A percentile compares a stretch with the other conserved stretches of the same genome.
Evolutionary conservation across 352 stramenopile species (phyloP).

Genomic region (Globisporangium rhizosaccharum): DNA sequence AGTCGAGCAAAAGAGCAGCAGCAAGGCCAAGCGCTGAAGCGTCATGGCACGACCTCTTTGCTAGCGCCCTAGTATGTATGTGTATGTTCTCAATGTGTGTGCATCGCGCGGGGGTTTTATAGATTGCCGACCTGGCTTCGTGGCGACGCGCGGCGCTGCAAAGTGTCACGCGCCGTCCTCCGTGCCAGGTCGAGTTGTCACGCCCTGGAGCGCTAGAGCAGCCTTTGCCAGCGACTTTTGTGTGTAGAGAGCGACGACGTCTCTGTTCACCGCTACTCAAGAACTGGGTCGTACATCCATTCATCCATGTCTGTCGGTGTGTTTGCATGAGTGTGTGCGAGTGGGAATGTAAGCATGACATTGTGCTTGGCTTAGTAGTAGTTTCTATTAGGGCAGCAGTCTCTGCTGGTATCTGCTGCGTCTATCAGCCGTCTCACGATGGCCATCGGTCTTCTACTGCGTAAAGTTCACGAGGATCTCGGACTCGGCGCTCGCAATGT

Average conservation of each 20-base stretch:
- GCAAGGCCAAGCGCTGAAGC: too few relatives aligned
- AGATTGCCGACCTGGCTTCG: slow-evolving; percentile 10
- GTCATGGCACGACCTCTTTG: too few relatives aligned
- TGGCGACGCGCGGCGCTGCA: slow-evolving; percentile 15
- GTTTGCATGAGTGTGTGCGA: background rate
- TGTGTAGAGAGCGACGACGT: slow-evolving; percentile 73
- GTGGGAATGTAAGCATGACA: background rate
- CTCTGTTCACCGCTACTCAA: slow-evolving; percentile 66
- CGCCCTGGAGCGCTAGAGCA: slow-evolving; percentile 44
- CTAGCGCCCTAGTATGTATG: background rate
- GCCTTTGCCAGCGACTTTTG: slow-evolving; percentile 41
- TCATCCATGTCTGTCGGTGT: background rate
- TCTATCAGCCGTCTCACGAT: background rate
- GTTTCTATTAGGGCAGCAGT: background rate
- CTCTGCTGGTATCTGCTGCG: background rate
- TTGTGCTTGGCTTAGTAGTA: background rate
- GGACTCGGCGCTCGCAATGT: slow-evolving; percentile 28
- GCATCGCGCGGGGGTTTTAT: slow-evolving; percentile 5
- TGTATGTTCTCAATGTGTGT: too few relatives aligned
- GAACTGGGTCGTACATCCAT: slow-evolving; percentile 67
- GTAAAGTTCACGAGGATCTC: slow-evolving; percentile 30
- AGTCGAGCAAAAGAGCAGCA: too few relatives aligned
- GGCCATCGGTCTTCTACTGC: slow-evolving; percentile 9
- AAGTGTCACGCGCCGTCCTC: slow-evolving; percentile 22
- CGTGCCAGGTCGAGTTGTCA: slow-evolving; percentile 17